Base-by-base conservation (phyloP, 1,139 yeast genomes). In the Hansenula sp. region DNA sequence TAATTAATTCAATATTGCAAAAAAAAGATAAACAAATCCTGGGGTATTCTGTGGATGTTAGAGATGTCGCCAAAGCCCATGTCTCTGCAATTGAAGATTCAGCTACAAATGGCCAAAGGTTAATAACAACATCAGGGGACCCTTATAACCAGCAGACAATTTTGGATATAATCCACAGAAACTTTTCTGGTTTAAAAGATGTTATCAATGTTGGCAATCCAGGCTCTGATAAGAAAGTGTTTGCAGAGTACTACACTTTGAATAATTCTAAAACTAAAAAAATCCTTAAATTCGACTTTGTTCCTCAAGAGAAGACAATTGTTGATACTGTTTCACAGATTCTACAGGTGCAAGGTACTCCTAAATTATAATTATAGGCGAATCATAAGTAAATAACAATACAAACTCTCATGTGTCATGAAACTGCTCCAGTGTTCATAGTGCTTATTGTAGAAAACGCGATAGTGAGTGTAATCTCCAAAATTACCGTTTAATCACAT, bases 41-140 rank as follows among this genome's bases (percentile, higher is more conserved):
- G 14, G 32, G 32, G 2, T 21, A 11, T 9, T 64, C 43, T 53
- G 64, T 71, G 31, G 80, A 77, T 49, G 82, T 77, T 1, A 64
- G 80, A 41, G 79, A 77, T 51, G 71, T 73, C 8, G 79, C 81
- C 5, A 56, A 52, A 44, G 77, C 77, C 12, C 82, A 77, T 52
- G 54, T 76, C 11, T 59, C 73, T 9, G 28, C 29, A 4, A 29
- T 35, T 17, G 38, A 29, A n/a, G 25, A 33, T 5, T 12, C 14
- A 6, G 14, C 13, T n/a, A 17, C 28, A 6, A 17, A 9, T 12
- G 27, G 32, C 2, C 56, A 74, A 47, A 53, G 67, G 27, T 39
- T 66, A 13, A 28, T 64, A 34, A 51, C 50, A 3, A 64, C 57
- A 2, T 51, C 47, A 5, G 64, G 56, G n/a, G n/a, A n/a, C 2